Conservation (phyloP, 176 grass and related monocot genomes). For the Saccharum spontaneum region DNA sequence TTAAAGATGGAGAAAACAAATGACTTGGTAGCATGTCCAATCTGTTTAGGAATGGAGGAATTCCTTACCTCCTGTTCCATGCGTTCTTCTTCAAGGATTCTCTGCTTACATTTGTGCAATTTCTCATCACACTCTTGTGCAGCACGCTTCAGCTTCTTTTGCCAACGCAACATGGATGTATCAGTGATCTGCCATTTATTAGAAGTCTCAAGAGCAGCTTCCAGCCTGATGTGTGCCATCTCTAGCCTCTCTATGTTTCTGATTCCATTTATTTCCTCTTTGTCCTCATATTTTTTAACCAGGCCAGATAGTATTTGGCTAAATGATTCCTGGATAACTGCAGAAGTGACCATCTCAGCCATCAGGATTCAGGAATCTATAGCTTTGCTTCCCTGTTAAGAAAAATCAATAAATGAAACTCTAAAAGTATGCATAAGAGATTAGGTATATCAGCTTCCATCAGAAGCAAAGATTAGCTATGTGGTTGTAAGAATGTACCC, state of each 20-base stretch:
- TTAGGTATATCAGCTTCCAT: too few species aligned
- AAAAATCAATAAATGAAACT: too few species aligned
- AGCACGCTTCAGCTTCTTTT: neutral
- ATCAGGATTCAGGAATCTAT: neutral
- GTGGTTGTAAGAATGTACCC: too few species aligned
- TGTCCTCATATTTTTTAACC: neutral
- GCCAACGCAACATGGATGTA: too few species aligned
- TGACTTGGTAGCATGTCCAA: neutral
- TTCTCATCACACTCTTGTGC: neutral
- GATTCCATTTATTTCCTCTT: neutral
- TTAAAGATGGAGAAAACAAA: neutral
- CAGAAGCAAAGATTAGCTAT: too few species aligned
- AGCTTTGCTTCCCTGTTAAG: too few species aligned
- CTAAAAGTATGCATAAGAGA: too few species aligned
- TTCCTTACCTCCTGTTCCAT: neutral
- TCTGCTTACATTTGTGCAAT: neutral
- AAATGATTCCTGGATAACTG: neutral
- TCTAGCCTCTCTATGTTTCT: neutral
- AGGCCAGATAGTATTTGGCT: neutral
- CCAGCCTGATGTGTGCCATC: neutral
- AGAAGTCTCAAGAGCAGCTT: too few species aligned
- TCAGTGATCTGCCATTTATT: too few species aligned
- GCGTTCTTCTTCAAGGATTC: neutral
- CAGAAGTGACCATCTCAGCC: neutral
- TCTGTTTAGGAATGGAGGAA: neutral